Base-by-base conservation (phyloP, 768 basidiomycete genomes). In the Lactarius deliciosus region DNA sequence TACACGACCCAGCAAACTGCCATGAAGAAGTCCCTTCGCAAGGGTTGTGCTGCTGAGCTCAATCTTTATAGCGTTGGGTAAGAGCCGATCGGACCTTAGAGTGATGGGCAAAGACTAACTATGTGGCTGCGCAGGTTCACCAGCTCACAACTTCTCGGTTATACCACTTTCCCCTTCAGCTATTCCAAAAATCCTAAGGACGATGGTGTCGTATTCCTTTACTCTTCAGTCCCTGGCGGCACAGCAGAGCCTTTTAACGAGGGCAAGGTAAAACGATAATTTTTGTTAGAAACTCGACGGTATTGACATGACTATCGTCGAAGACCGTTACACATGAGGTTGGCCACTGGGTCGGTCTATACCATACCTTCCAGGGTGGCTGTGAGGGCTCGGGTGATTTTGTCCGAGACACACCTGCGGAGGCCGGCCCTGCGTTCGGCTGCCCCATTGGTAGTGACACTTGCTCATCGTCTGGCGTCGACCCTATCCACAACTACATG, bases 301-400 rank as follows among this genome's bases (percentile, higher is more conserved):
- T 16, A 53, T 22, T 30, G 28, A 56, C 28, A 30, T 41, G 67
- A 40, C 60, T 18, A 18, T 1, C 25, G 9, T 40, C 25, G 6
- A 68, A 81, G 73, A 86, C 82, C 54, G 70, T 82, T 66, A 83
- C 81, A 16, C 85, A 86, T 72, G 85, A 86, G 73, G 81, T 79
- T 57, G 83, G 85, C n/a, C 84, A 86, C 75, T 86, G 85, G 84
- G 76, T 84, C 65, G 85, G 85, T 32, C 78, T 85, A 30, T 85
- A 79, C 75, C 84, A 85, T 76, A 84, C 84, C 40, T 85, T 85
- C 82, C 81, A 86, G 71, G 82, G 82, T 41, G 81, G 82, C 28
- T 83, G 81, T 75, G 57, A 43, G 57, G 63, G 68, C 57, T 65
- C 69, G 30, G 83, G 82, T 20, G 83, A 85, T 72, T 68, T 61